phyloP scores from a whole-genome alignment of 2,329 filamentous ascomycete species.

The Colletotrichum chlorophyti region DNA sequence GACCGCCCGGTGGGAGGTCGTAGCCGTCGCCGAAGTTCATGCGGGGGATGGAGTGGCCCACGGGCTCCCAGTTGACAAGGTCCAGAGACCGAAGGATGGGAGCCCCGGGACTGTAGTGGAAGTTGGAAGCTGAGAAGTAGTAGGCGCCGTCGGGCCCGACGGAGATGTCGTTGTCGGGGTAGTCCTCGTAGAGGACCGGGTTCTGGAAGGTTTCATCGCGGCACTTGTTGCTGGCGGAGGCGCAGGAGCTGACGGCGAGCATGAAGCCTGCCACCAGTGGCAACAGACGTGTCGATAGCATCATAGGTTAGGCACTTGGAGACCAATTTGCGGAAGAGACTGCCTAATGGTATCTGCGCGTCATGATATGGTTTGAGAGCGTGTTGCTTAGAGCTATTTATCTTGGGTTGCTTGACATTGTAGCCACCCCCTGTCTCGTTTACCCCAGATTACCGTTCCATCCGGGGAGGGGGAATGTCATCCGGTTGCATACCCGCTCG shows the following conservation, averaged over 20 bases:
- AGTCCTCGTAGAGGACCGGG: slow-evolving; percentile 61
- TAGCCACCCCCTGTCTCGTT: not conserved
- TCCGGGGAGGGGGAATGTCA: not conserved
- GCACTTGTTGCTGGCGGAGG: not conserved
- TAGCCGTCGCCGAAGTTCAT: slow-evolving; percentile 56
- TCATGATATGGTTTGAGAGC: too few species aligned
- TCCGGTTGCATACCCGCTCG: not conserved
- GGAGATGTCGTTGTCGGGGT: slow-evolving; percentile 62
- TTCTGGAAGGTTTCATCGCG: slow-evolving; percentile 47
- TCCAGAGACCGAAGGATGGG: slow-evolving; percentile 62
- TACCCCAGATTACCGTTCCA: not conserved
- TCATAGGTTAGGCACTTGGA: not conserved
- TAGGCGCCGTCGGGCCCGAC: slow-evolving; percentile 55
- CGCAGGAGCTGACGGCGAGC: not conserved
- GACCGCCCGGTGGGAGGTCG: slow-evolving; percentile 45
- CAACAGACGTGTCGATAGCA: not conserved
- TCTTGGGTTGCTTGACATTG: not conserved
- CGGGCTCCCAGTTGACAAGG: slow-evolving; percentile 57
- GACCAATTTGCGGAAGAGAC: not conserved
- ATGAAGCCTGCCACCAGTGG: not conserved
- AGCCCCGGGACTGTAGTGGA: slow-evolving; percentile 63
- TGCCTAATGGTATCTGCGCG: not conserved
- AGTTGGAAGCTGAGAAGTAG: slow-evolving; percentile 63
- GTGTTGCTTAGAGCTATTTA: too few species aligned
- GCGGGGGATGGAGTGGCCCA: slow-evolving; percentile 52